These are phyloP conservation scores for Penicillium sp. DNA, from an alignment of 2,329 filamentous ascomycete genomes.

Conservation along the genomic window DNA sequence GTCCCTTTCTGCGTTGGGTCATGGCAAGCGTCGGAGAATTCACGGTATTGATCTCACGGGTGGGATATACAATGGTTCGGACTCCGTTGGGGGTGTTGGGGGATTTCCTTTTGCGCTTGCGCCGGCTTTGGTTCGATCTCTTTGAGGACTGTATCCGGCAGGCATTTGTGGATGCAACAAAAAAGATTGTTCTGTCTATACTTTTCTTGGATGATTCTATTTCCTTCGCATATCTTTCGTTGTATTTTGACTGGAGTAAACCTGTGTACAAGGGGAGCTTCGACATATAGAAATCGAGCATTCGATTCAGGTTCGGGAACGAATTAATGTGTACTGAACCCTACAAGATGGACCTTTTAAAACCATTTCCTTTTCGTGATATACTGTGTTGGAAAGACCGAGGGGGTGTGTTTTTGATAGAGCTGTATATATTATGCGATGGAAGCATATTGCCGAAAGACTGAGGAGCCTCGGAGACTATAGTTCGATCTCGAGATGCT, in stretches of 20 bases:
- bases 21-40: slow-evolving; percentile 41
- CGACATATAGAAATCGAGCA: slow-evolving; percentile 1
- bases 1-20: slow-evolving; percentile 36
- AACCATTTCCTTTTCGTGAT: too few species aligned
- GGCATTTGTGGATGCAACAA: slow-evolving; percentile 33
- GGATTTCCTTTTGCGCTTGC: slow-evolving; percentile 39
- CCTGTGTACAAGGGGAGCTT: background rate
- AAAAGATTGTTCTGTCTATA: slow-evolving; percentile 35
- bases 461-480: too few species aligned
- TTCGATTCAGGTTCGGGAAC: background rate
- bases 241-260: slow-evolving; percentile 6
- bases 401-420: too few species aligned
- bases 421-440: too few species aligned
- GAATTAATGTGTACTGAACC: background rate
- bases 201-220: slow-evolving; percentile 12
- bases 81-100: slow-evolving; percentile 42
- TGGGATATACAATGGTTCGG: slow-evolving; percentile 41
- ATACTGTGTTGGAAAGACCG: too few species aligned
- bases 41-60: slow-evolving; percentile 40
- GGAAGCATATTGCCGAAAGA: too few species aligned
- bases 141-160: slow-evolving; percentile 25
- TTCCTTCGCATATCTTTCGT: slow-evolving; percentile 4
- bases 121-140: slow-evolving; percentile 25
- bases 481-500: too few species aligned
- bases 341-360: background rate